These are phyloP conservation scores for Diaporthe amygdali DNA, from an alignment of 2,329 filamentous ascomycete genomes.

Conservation along the genomic window DNA sequence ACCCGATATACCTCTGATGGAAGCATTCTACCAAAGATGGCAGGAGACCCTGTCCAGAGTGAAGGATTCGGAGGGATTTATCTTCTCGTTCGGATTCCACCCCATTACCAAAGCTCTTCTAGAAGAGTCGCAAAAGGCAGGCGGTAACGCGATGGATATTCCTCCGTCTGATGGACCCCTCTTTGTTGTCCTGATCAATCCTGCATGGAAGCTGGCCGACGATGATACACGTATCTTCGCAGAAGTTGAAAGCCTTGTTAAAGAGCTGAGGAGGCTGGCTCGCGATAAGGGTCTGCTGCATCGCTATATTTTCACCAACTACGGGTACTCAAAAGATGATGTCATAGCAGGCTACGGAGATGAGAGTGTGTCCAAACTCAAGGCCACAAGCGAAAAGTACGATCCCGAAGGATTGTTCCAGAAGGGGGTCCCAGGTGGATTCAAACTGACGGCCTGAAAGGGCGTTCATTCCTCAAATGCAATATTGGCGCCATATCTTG, in stretches of 20 bases:
- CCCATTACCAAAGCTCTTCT: constrained; percentile 27
- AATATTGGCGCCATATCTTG: too few species aligned
- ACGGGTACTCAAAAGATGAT: constrained; percentile 23
- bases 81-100: constrained; percentile 30
- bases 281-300: constrained; percentile 23
- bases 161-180: constrained; percentile 28
- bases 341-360: constrained; percentile 23
- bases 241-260: constrained; percentile 8
- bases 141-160: constrained; percentile 29
- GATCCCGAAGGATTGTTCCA: constrained; percentile 23
- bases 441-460: constrained; percentile 3
- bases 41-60: constrained; percentile 23
- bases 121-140: constrained; percentile 26
- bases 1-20: constrained; percentile 23
- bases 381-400: not conserved
- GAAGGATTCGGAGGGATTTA: constrained; percentile 28
- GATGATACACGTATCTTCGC: constrained; percentile 22
- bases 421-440: constrained; percentile 26
- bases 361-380: not conserved
- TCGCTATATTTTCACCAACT: constrained; percentile 28
- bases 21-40: constrained; percentile 27
- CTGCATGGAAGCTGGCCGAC: constrained; percentile 25
- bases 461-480: too few species aligned
- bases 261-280: constrained; percentile 11
- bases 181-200: constrained; percentile 30